A percentile compares a stretch with the other conserved stretches of the same genome.
phyloP scores from a whole-genome alignment of 345 rosid genomes.

The Ailanthus altissimus region DNA sequence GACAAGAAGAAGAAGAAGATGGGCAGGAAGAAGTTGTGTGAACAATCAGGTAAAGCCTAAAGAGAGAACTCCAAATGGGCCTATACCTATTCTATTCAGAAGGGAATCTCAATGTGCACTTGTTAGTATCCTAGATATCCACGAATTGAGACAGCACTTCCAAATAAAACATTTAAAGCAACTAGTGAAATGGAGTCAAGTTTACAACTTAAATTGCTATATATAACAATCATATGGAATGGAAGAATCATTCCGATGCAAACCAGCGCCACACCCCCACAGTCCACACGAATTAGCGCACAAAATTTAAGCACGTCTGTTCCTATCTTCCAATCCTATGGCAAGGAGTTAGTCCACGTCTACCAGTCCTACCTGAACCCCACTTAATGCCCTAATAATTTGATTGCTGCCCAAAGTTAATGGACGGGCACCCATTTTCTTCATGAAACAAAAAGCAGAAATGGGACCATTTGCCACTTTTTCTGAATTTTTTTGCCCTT shows the following conservation, averaged over 20 bases:
- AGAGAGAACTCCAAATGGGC: background rate
- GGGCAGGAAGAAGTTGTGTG: background rate
- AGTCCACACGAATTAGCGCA: constrained; percentile 14
- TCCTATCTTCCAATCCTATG: constrained; percentile 17
- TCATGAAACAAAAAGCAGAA: background rate
- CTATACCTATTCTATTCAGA: too few relatives aligned
- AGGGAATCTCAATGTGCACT: background rate
- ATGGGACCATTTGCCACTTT: background rate
- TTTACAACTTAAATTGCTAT: background rate
- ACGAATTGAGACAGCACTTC: background rate
- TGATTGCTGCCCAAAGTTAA: background rate
- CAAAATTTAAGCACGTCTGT: constrained; percentile 20
- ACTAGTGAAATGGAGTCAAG: background rate
- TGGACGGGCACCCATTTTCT: background rate
- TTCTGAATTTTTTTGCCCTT: background rate
- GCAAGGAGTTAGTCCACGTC: constrained; percentile 16
- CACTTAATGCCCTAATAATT: background rate
- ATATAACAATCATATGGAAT: background rate
- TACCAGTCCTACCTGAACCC: background rate
- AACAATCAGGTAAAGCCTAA: too few relatives aligned
- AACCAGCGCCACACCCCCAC: constrained; percentile 19
- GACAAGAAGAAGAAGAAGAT: background rate
- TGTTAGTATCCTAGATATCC: background rate
- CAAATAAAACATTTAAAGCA: background rate
- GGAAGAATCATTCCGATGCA: background rate